These are phyloP conservation scores for Paraurostyla sp. DNA, from an alignment of 73 alveolate species.

Conservation along the genomic window DNA sequence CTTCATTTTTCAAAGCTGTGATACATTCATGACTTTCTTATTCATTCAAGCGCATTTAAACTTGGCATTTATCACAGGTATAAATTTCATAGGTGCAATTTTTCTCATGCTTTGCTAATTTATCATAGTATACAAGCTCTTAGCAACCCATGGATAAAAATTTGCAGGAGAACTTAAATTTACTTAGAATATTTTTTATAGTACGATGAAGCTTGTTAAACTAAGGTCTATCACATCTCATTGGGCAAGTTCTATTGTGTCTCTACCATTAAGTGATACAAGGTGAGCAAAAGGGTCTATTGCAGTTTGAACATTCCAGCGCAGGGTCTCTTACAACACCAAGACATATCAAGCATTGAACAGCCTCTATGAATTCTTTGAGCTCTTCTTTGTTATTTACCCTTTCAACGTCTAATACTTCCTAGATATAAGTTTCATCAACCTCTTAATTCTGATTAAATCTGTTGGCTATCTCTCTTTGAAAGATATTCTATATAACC, in stretches of 20 bases:
- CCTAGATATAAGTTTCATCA: not conserved
- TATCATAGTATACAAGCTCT: not conserved
- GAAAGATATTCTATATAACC: too few species aligned
- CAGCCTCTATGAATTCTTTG: constrained; percentile 41
- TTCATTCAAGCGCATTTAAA: not conserved
- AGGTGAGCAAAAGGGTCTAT: constrained; percentile 18
- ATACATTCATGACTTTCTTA: not conserved
- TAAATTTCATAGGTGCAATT: constrained; percentile 30
- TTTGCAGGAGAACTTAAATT: not conserved
- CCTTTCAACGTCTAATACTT: constrained; percentile 33
- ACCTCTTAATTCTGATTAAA: not conserved
- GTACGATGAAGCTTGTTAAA: constrained; percentile 22
- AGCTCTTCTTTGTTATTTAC: constrained; percentile 20
- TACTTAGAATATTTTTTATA: not conserved
- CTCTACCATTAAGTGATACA: constrained; percentile 11
- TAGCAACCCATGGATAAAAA: constrained; percentile 8
- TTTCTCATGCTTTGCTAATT: not conserved
- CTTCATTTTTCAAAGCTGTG: not conserved
- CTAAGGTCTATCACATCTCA: constrained; percentile 24
- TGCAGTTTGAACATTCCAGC: constrained; percentile 24
- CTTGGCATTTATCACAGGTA: constrained; percentile 20
- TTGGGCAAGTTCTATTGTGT: constrained; percentile 4
- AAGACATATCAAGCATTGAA: constrained; percentile 25
- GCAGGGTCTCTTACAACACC: constrained; percentile 47
- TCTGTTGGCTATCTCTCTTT: not conserved